Percentiles rank a stretch among this genome's conserved stretches.
phyloP scores from a whole-genome alignment of 768 basidiomycete species.

The Hericium coralloides region DNA sequence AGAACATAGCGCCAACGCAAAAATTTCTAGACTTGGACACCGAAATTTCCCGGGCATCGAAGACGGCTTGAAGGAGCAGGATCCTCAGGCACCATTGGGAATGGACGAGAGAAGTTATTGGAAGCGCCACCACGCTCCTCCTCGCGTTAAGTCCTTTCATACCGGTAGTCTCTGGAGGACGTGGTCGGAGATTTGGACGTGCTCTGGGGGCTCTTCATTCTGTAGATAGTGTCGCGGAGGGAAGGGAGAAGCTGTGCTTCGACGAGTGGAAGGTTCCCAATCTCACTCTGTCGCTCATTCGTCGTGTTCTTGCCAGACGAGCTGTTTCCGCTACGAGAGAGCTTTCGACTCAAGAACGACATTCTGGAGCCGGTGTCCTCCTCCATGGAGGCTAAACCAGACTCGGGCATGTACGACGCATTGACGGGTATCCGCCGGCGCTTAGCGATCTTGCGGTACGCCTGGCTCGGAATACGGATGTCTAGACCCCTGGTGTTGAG shows the following conservation, averaged over 20 bases:
- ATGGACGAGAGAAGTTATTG: background rate
- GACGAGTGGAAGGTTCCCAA: slow-evolving; percentile 46
- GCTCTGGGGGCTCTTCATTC: slow-evolving; percentile 44
- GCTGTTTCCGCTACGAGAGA: slow-evolving; percentile 4
- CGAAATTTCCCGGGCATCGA: no score
- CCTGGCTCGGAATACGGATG: background rate
- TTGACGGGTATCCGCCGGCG: background rate
- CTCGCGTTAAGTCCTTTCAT: no score
- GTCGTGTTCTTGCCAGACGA: slow-evolving; percentile 1
- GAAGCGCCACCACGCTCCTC: background rate
- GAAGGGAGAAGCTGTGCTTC: slow-evolving; percentile 63
- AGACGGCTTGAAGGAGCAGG: no score
- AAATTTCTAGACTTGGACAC: no score
- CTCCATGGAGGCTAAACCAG: slow-evolving; percentile 10
- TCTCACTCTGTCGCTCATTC: slow-evolving; percentile 28
- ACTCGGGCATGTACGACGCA: slow-evolving; percentile 6
- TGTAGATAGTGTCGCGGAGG: slow-evolving; percentile 61
- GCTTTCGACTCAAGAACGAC: slow-evolving; percentile 8
- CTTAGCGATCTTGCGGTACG: background rate
- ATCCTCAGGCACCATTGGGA: background rate
- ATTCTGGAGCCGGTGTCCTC: slow-evolving; percentile 12
- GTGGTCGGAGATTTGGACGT: background rate
- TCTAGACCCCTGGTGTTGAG: background rate
- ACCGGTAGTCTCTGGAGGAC: background rate
- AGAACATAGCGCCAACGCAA: no score